Conservation (phyloP, 1,284 basidiomycete genomes). For the Leccinum pseudoinsigne region DNA sequence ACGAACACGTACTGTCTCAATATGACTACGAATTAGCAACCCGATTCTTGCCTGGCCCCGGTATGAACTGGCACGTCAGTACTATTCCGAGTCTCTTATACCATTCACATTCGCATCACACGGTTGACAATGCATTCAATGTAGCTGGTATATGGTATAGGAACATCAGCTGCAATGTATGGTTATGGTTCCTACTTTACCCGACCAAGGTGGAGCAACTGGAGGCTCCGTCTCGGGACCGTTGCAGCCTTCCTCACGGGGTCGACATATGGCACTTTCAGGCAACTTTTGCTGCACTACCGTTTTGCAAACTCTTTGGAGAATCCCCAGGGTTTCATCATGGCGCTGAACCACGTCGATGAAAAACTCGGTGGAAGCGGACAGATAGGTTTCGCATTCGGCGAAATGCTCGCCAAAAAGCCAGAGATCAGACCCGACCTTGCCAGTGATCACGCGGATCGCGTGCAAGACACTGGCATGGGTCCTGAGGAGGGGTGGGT, state of each 20-base stretch:
- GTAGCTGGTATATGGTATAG: slow-evolving; percentile 32
- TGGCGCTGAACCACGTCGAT: slow-evolving; percentile 42
- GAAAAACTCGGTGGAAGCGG: slow-evolving; percentile 33
- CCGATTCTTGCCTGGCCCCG: slow-evolving; percentile 49
- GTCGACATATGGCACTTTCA: slow-evolving; percentile 37
- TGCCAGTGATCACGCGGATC: slow-evolving; percentile 4
- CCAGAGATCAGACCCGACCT: slow-evolving; percentile 11
- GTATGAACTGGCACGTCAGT: slow-evolving; percentile 45
- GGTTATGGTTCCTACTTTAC: slow-evolving; percentile 31
- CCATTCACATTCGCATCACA: neutral
- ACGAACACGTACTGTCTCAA: slow-evolving; percentile 50
- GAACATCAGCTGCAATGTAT: slow-evolving; percentile 25
- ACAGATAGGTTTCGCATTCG: slow-evolving; percentile 24
- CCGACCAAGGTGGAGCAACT: slow-evolving; percentile 30
- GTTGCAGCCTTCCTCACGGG: slow-evolving; percentile 29
- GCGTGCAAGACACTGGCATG: slow-evolving; percentile 9
- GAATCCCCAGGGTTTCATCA: slow-evolving; percentile 42
- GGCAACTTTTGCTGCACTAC: slow-evolving; percentile 44
- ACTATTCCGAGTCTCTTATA: neutral
- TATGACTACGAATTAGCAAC: slow-evolving; percentile 56
- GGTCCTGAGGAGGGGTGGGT: slow-evolving; percentile 28
- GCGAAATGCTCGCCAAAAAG: slow-evolving; percentile 21
- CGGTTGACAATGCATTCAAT: slow-evolving; percentile 7
- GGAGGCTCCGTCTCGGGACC: slow-evolving; percentile 27
- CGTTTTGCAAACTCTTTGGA: slow-evolving; percentile 49